Base-by-base conservation (phyloP, 2,329 filamentous ascomycete genomes). In the Apiospora marii region DNA sequence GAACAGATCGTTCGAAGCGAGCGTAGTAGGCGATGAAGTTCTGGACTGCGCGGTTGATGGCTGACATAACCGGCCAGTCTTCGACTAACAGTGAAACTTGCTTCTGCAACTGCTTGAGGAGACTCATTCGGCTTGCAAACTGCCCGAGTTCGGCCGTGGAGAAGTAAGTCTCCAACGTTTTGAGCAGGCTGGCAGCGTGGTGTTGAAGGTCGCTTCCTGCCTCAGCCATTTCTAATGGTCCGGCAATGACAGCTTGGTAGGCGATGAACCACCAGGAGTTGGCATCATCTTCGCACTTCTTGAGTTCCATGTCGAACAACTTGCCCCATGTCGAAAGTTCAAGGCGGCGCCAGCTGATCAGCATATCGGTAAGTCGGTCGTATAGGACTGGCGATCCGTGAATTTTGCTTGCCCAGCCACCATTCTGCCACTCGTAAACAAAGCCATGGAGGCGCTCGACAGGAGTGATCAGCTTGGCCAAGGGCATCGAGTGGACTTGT, bases 261-360 rank as follows among this genome's bases (percentile, higher is more conserved):
- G 96, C 95, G 73, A 98, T 89, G 78, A 98, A 99, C 92, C 95
- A 99, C 96, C 96, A 99, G 22, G 93, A 92, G 77, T 91, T 92
- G 2, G 96, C 95, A 78, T 94, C 92, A 68, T 94, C 89, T 30
- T 92, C 86, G 77, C 92, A 95, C 77, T 93, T 94, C 70, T 90
- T 87, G 49, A 91, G 88, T 81, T 99, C 96, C 81, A 93, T 91
- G 76, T 98, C 94, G 73, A 99, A 92, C 3, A 99, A 83, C 58
- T 92, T 93, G 48, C 93, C 92, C 96, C 96, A 99, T 0, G 96
- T 98, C 0, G 93, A 93, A 37, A 99, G 86, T 79, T 99, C 96
- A 44, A 99, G 86, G 73, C 95, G 92, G 74, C 96, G 90, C 97
- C 97, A 99, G 79, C 89, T 90, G 71, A 98, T 92, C 70, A 98